Evolutionary conservation across 2,329 filamentous ascomycete genomes (phyloP).

Genomic region (Scedosporium dehoogii): DNA sequence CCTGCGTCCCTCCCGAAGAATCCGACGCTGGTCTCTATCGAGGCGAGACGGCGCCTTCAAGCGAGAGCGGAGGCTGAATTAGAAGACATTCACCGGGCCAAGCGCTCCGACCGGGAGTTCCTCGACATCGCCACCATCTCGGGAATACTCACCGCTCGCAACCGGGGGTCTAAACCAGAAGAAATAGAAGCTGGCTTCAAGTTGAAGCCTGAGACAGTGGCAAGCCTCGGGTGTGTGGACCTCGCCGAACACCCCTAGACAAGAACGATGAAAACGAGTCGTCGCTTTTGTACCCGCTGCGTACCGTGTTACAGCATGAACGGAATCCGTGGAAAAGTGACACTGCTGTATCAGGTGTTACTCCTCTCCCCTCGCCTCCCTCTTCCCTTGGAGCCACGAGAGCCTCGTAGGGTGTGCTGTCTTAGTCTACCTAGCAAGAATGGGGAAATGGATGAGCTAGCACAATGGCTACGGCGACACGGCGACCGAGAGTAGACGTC

Average conservation of each 20-base stretch:
- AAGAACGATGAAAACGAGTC: background rate
- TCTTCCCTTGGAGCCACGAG: too few species aligned
- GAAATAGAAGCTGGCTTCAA: background rate
- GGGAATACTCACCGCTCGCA: background rate
- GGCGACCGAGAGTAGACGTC: too few species aligned
- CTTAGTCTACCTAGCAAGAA: too few species aligned
- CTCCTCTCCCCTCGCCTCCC: too few species aligned
- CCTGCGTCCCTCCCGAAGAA: background rate
- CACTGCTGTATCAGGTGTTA: too few species aligned
- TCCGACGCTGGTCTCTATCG: background rate
- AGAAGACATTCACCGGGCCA: background rate
- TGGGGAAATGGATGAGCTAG: too few species aligned
- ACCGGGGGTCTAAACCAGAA: background rate
- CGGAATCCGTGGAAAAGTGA: too few species aligned
- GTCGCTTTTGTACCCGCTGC: background rate
- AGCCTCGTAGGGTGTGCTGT: too few species aligned
- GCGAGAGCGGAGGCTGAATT: background rate
- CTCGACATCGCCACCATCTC: background rate
- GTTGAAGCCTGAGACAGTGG: background rate
- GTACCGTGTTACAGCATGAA: too few species aligned
- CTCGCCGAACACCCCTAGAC: background rate
- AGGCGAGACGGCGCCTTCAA: conserved; percentile 1
- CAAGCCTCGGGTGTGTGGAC: background rate
- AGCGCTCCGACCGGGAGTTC: background rate
- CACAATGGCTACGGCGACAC: too few species aligned